Conservation (phyloP, 257 asterid genomes). For the Primulina huaijiensis region DNA sequence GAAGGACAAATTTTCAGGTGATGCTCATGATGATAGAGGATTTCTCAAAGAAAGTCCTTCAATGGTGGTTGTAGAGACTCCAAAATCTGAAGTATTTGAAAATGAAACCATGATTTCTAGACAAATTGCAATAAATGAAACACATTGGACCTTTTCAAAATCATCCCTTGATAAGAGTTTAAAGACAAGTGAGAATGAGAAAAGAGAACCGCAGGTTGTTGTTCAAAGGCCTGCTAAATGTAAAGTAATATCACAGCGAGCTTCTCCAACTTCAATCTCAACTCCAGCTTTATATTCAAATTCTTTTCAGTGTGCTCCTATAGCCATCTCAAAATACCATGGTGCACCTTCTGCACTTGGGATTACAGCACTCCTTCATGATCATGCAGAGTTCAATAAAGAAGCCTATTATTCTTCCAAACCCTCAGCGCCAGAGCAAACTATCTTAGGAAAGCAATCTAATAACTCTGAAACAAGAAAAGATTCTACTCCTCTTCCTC, state of each 20-base stretch:
- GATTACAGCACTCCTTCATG: conserved; percentile 65
- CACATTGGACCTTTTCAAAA: conserved; percentile 6
- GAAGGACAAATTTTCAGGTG: conserved; percentile 10
- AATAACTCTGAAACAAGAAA: conserved; percentile 23
- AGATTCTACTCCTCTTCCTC: conserved; percentile 24
- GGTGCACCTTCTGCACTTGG: conserved; percentile 54
- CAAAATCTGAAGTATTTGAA: conserved; percentile 20
- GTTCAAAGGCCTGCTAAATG: conserved; percentile 41
- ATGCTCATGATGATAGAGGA: conserved; percentile 6
- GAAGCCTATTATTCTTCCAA: conserved; percentile 20
- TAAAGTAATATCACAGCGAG: conserved; percentile 34
- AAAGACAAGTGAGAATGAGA: conserved; percentile 25
- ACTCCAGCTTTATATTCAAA: conserved; percentile 28
- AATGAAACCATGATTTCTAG: conserved; percentile 19
- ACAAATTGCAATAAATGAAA: conserved; percentile 4
- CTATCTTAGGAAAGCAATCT: conserved; percentile 17
- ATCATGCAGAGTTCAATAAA: conserved; percentile 34
- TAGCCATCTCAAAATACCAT: conserved; percentile 44
- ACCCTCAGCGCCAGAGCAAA: conserved; percentile 19
- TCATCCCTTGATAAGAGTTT: conserved; percentile 15
- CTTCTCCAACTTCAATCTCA: conserved; percentile 27
- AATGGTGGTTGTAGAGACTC: conserved; percentile 22
- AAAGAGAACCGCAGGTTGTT: conserved; percentile 31
- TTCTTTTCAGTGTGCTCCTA: conserved; percentile 35
- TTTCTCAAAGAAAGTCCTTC: conserved; percentile 21